Evolutionary conservation across 1,139 yeast genomes (phyloP).

Genomic region (Ogataea hybrid): DNA sequence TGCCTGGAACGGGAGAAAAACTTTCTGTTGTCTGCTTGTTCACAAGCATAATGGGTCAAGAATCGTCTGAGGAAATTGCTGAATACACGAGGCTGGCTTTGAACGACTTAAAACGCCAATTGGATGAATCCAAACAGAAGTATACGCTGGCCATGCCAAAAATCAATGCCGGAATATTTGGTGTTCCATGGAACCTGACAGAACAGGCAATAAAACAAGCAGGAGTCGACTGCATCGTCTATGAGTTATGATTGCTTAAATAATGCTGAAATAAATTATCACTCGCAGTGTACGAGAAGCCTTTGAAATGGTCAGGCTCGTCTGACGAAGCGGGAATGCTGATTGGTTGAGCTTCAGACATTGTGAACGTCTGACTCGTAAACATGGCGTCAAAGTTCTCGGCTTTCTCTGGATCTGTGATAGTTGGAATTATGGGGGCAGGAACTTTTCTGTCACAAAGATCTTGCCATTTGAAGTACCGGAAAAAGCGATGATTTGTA

Average conservation of each 20-base stretch:
- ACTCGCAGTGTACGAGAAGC: constrained; percentile 40
- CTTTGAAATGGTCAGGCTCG: constrained; percentile 33
- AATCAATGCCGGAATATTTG: constrained; percentile 77
- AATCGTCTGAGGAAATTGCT: constrained; percentile 46
- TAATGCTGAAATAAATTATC: constrained; percentile 30
- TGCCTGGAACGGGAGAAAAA: constrained; percentile 29
- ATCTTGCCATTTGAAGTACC: constrained; percentile 74
- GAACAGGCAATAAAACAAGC: constrained; percentile 44
- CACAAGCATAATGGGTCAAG: constrained; percentile 50
- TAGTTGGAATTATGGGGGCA: constrained; percentile 86
- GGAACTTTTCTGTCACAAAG: constrained; percentile 47
- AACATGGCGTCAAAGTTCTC: constrained; percentile 88
- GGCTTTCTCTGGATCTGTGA: constrained; percentile 81
- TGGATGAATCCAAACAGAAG: constrained; percentile 23
- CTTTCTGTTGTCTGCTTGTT: constrained; percentile 60
- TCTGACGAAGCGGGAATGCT: constrained; percentile 10
- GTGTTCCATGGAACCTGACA: constrained; percentile 75
- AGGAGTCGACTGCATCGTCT: constrained; percentile 42
- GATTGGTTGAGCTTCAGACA: constrained; percentile 13
- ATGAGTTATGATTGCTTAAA: constrained; percentile 29
- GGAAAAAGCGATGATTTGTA: constrained; percentile 74
- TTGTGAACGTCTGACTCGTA: constrained; percentile 55
- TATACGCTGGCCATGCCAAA: constrained; percentile 60
- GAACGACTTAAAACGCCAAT: constrained; percentile 42
- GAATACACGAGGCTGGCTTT: constrained; percentile 48